Evolutionary conservation across 1,284 basidiomycete genomes (phyloP), one percentile per base, ranked within the genome.

Genomic region (Ceratobasidium sp.): DNA sequence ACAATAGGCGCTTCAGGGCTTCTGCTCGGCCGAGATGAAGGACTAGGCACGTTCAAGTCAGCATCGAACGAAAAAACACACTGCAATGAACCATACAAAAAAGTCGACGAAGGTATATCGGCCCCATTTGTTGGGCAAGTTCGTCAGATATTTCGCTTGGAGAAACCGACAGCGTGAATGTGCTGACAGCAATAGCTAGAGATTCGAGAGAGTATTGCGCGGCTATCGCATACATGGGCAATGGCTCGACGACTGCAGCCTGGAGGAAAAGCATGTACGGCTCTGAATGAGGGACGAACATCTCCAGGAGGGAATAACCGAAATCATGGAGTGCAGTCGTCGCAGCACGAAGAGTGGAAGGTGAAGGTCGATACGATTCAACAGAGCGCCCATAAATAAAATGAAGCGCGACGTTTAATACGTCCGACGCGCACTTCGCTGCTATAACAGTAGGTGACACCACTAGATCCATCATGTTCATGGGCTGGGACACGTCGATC

Each of bases 161-260:
- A 9, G 84, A 83, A 74, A 87, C 85, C 12, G 86, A 86, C 59
- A 90, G 83, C 45, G 89, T 82, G 77, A 88, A 86, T 0, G 86
- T 83, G 4, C 88, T 89, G 3, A 86, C 83, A 8, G 85, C 80
- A 12, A 88, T 85, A 1, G 88, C 89, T 53, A 90, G 83, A 60
- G 87, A 85, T 71, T 87, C 84, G 43, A 89, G 78, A 75, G 86
- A 85, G 75, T 85, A 79, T 14, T 80, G 82, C 1, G 88, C 85
- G 4, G 89, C 87, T 36, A 89, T 82, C 0, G 86, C 81, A 79
- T 88, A 90, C 12, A 89, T 79, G 45, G 88, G 85, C 52, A 89
- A 78, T 3, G 88, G 87, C 71, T 81, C 82, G 45, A 86, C 77
- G 1, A 87, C 86, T 2, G 88, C 87, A 74, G 87, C 82, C 23